These are phyloP conservation scores for Veloporphyrellus conicus DNA, from an alignment of 1,284 basidiomycete species.

Conservation along the genomic window DNA sequence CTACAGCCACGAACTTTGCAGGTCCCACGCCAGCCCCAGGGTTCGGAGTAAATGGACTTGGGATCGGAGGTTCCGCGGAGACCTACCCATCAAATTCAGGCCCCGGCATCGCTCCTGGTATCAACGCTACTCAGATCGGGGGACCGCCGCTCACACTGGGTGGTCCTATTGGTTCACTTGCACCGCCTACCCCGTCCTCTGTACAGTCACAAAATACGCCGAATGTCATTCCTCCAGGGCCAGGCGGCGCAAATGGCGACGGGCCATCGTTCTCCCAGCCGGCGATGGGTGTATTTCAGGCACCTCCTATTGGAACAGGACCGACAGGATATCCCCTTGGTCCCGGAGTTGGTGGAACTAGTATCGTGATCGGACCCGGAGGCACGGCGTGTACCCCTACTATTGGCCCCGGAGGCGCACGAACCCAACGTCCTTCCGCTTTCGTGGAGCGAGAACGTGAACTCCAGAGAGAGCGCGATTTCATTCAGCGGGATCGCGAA, in stretches of 20 bases:
- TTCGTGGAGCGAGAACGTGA: conserved; percentile 30
- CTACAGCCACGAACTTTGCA: conserved; percentile 18
- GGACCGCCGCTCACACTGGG: conserved; percentile 6
- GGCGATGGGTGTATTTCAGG: conserved; percentile 32
- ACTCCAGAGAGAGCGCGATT: conserved; percentile 22
- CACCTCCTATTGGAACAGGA: conserved; percentile 22
- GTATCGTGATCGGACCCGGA: conserved; percentile 26
- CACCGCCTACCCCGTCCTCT: conserved; percentile 4
- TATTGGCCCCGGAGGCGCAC: conserved; percentile 19
- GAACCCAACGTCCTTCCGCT: conserved; percentile 24
- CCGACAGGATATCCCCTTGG: conserved; percentile 22
- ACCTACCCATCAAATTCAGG: conserved; percentile 20
- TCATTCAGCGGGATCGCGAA: conserved; percentile 24
- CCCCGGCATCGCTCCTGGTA: conserved; percentile 12
- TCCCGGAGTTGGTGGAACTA: conserved; percentile 21
- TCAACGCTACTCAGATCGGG: conserved; percentile 10
- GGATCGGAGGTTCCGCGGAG: conserved; percentile 17
- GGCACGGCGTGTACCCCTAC: conserved; percentile 19
- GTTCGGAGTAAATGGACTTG: conserved; percentile 25
- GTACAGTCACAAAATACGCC: conserved; percentile 12
- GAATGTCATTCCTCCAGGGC: conserved; percentile 8
- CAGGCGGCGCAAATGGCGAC: conserved; percentile 16
- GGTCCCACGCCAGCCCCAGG: conserved; percentile 12
- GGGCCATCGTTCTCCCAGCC: conserved; percentile 24
- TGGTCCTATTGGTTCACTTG: conserved; percentile 11